phyloP scores from a whole-genome alignment of 2,329 filamentous ascomycete genomes.

The Ramularia endophylla region DNA sequence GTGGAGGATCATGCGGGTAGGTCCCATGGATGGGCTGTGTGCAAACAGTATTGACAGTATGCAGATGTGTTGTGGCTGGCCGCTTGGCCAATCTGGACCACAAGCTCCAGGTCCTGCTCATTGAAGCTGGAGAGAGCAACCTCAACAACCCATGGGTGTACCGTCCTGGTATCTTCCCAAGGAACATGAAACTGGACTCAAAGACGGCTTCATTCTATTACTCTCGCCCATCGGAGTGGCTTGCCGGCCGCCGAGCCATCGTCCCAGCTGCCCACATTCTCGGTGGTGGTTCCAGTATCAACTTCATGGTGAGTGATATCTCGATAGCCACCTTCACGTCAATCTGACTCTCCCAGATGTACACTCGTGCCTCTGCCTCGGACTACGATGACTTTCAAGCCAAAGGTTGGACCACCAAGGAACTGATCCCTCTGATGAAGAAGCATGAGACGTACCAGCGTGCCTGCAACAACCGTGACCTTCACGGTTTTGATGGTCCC shows the following conservation, averaged over 20 bases:
- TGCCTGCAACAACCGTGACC: conserved; percentile 49
- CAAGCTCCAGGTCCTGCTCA: conserved; percentile 63
- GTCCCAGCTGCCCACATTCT: conserved; percentile 70
- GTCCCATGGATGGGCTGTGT: conserved; percentile 12
- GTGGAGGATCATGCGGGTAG: conserved; percentile 64
- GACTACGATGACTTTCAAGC: conserved; percentile 76
- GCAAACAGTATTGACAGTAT: conserved; percentile 25
- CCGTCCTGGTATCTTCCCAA: conserved; percentile 68
- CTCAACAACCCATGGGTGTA: conserved; percentile 74
- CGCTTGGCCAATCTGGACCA: conserved; percentile 70
- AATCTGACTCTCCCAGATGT: conserved; percentile 49
- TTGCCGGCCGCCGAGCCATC: conserved; percentile 63
- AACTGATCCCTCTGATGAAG: conserved; percentile 69
- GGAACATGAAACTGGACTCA: conserved; percentile 72
- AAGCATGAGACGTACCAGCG: conserved; percentile 75
- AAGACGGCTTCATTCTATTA: conserved; percentile 80
- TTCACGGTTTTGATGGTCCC: conserved; percentile 72
- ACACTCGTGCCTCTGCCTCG: conserved; percentile 64
- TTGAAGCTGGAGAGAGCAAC: conserved; percentile 67
- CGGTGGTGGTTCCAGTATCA: conserved; percentile 60
- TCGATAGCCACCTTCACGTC: not conserved
- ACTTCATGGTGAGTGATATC: conserved; percentile 57
- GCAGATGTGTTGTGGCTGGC: conserved; percentile 43
- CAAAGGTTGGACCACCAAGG: conserved; percentile 72
- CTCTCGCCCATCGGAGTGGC: conserved; percentile 66